phyloP scores from a whole-genome alignment of 2,329 filamentous ascomycete genomes.

The Microdochium trichocladiopsis region DNA sequence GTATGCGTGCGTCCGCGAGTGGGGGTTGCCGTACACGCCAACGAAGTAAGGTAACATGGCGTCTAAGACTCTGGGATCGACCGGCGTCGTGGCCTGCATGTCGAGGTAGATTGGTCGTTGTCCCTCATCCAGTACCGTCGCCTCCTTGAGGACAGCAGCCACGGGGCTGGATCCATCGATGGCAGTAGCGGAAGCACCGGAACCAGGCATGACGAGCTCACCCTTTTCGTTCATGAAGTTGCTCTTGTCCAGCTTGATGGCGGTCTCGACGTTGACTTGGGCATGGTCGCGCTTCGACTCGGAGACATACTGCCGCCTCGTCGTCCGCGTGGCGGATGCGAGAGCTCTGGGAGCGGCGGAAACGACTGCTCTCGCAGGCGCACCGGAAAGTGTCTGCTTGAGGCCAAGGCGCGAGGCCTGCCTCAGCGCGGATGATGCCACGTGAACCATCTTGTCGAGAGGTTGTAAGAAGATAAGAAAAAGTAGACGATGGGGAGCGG shows the following conservation, averaged over 20 bases:
- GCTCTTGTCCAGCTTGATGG: slow-evolving; percentile 81
- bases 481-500: background rate
- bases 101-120: slow-evolving; percentile 94
- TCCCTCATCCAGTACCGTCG: slow-evolving; percentile 87
- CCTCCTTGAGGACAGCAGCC: slow-evolving; percentile 82
- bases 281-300: slow-evolving; percentile 74
- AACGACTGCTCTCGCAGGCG: slow-evolving; percentile 23
- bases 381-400: slow-evolving; percentile 28
- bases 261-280: slow-evolving; percentile 74
- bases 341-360: slow-evolving; percentile 23
- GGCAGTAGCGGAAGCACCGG: slow-evolving; percentile 52
- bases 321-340: slow-evolving; percentile 15
- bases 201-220: slow-evolving; percentile 43
- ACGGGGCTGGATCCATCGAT: slow-evolving; percentile 75
- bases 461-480: slow-evolving; percentile 8
- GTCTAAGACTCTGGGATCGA: slow-evolving; percentile 90
- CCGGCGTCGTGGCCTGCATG: slow-evolving; percentile 94
- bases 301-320: slow-evolving; percentile 67
- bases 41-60: slow-evolving; percentile 95
- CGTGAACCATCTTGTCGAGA: slow-evolving; percentile 47
- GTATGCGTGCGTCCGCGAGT: slow-evolving; percentile 95
- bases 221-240: slow-evolving; percentile 56
- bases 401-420: slow-evolving; percentile 60
- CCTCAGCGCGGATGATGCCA: slow-evolving; percentile 64
- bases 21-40: slow-evolving; percentile 91